Evolutionary conservation across 768 basidiomycete species (phyloP), one percentile per base, ranked within the genome.

Genomic region (Clavaria fumosa): DNA sequence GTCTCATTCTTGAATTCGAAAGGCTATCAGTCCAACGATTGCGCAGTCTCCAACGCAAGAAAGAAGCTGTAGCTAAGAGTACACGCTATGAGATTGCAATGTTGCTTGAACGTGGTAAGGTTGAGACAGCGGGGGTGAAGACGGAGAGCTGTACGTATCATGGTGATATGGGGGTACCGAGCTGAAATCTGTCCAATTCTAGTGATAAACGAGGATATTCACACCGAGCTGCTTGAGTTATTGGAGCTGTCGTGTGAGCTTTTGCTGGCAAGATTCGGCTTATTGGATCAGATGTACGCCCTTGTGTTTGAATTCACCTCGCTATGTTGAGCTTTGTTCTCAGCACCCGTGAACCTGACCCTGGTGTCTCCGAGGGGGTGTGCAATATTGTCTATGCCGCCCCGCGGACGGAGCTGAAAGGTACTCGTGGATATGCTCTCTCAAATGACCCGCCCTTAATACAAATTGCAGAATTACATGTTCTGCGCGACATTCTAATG

Each of bases 241-340:
- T 63, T 99, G 19, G 91, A 96, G 61, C 68, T 97, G 7, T 96
- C 96, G 54, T 85, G 82, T 45, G 95, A 99, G 51, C 70, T 93
- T n/a, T 59, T 97, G 14, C 66, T 91, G 17, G 86, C 93, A 6
- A 72, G 95, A 33, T 97, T 97, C 50, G 83, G 84, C 7, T 59
- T 97, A 20, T 67, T 99, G 32, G 95, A 99, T 50, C 75, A 82
- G 52, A 79, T 70, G 90, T 93, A 45, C 52, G 75, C 57, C 7
- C 31, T 39, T 37, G 43, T 30, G 23, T 37, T 23, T 28, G 33
- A 21, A 31, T 45, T 30, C 26, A 23, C 40, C 40, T 20, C 36
- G 30, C 18, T 30, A 42, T 39, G 24, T 39, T 46, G 50, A 27
- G 42, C 35, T 30, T 31, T 21, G 34, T 26, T 40, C 34, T 45